phyloP scores from a whole-genome alignment of 352 stramenopile species.

The Blastocystis sp. region DNA sequence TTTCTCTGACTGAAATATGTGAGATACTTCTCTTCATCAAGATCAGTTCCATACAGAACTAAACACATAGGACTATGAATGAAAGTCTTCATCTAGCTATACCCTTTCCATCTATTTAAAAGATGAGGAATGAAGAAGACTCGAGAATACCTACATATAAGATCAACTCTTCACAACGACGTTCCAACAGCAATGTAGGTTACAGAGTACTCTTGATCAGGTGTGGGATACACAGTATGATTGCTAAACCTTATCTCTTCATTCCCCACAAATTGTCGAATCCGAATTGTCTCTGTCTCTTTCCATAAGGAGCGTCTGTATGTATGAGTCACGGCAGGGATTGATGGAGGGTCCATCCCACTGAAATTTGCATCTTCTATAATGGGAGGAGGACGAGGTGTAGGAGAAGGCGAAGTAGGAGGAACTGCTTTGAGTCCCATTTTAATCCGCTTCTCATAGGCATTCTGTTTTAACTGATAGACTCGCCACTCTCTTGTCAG shows the following conservation, averaged over 20 bases:
- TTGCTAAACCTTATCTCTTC: neutral
- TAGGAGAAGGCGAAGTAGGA: neutral
- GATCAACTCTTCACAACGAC: neutral
- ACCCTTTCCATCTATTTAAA: constrained; percentile 5
- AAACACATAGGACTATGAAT: constrained; percentile 1
- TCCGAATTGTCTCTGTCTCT: neutral
- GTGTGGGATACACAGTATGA: neutral
- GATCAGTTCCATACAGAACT: constrained; percentile 20
- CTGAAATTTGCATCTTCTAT: constrained; percentile 18
- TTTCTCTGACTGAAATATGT: neutral
- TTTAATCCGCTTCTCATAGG: constrained; percentile 31
- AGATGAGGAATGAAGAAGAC: constrained; percentile 48
- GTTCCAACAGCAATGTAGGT: neutral
- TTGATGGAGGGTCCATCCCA: neutral
- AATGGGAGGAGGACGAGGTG: neutral
- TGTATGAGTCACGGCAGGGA: neutral
- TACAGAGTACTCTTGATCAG: neutral
- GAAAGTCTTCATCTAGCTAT: neutral
- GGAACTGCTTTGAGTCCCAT: neutral
- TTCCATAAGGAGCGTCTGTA: neutral
- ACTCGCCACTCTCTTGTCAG: neutral
- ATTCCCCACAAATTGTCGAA: constrained; percentile 33
- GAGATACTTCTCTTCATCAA: constrained; percentile 18
- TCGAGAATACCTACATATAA: constrained; percentile 7
- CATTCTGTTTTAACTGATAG: neutral